These are phyloP conservation scores for Plenodomus biglobosus DNA, from an alignment of 2,329 filamentous ascomycete genomes.

Conservation along the genomic window DNA sequence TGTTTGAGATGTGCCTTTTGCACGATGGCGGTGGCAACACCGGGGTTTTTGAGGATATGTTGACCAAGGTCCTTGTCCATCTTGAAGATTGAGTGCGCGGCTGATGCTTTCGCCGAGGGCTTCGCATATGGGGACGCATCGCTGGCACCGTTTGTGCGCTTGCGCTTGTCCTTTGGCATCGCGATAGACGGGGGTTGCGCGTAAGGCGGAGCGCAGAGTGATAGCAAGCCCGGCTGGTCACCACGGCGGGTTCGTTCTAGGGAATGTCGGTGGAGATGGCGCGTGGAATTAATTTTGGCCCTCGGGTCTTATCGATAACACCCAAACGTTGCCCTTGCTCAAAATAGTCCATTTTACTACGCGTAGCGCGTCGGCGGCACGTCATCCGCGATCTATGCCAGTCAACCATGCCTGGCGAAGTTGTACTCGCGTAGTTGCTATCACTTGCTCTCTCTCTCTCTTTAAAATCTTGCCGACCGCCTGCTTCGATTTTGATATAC, in stretches of 20 bases:
- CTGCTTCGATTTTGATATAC: no score
- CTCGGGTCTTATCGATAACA: not conserved
- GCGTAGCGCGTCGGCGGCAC: not conserved
- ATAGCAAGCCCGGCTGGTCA: no score
- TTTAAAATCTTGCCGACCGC: no score
- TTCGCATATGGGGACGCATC: constrained; percentile 51
- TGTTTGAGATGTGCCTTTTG: constrained; percentile 88
- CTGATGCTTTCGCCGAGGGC: constrained; percentile 51
- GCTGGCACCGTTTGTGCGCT: constrained; percentile 33
- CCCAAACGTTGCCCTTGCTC: no score
- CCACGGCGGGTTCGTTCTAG: no score
- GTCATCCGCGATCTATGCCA: not conserved
- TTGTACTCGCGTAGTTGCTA: no score
- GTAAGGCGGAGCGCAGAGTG: no score
- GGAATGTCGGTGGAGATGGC: no score
- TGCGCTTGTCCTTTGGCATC: constrained; percentile 52
- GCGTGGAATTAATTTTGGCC: not conserved
- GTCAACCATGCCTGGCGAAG: no score
- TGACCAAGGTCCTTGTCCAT: constrained; percentile 91
- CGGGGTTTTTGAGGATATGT: constrained; percentile 91
- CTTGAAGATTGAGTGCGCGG: constrained; percentile 86
- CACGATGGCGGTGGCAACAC: constrained; percentile 79
- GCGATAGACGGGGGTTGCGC: no score
- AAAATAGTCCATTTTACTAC: no score
- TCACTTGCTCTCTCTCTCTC: no score